Conservation (phyloP, 768 basidiomycete genomes). For the Pulveroboletus ravenelii region DNA sequence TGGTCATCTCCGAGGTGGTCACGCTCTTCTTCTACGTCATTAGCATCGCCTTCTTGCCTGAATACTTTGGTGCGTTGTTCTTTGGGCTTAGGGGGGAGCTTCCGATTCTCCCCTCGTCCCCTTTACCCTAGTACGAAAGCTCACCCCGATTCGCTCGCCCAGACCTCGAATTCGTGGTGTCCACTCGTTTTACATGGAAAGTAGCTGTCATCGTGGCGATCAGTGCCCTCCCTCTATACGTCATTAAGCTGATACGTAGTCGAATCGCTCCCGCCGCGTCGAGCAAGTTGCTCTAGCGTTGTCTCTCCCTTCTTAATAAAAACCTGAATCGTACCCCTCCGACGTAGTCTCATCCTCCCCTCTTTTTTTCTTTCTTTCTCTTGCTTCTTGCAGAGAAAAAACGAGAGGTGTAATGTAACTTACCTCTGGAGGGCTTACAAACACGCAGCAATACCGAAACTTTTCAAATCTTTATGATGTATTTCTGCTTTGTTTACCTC, state of each 20-base stretch:
- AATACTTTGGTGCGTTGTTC: slow-evolving; percentile 84
- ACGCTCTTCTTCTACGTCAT: slow-evolving; percentile 85
- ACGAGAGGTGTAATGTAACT: background rate
- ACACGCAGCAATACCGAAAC: background rate
- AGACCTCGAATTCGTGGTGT: slow-evolving; percentile 93
- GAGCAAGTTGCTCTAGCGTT: slow-evolving; percentile 72
- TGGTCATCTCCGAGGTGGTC: slow-evolving; percentile 87
- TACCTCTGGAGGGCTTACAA: background rate
- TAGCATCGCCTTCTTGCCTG: slow-evolving; percentile 90
- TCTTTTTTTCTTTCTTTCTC: background rate
- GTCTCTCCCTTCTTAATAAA: too few relatives aligned
- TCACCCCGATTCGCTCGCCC: background rate
- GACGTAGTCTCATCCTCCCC: background rate
- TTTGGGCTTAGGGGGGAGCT: background rate
- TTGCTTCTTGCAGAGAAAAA: background rate
- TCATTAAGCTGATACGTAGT: slow-evolving; percentile 83
- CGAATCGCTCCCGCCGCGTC: slow-evolving; percentile 89
- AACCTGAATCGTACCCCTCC: too few relatives aligned
- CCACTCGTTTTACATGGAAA: slow-evolving; percentile 87
- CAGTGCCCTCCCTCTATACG: slow-evolving; percentile 86
- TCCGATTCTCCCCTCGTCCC: too few relatives aligned
- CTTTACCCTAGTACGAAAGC: background rate
- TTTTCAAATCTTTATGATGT: slow-evolving; percentile 37
- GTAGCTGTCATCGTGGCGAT: slow-evolving; percentile 92
- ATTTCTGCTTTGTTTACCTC: slow-evolving; percentile 32